phyloP scores from a whole-genome alignment of 495 filamentous ascomycete species.

The Bryoglossum gracile region DNA sequence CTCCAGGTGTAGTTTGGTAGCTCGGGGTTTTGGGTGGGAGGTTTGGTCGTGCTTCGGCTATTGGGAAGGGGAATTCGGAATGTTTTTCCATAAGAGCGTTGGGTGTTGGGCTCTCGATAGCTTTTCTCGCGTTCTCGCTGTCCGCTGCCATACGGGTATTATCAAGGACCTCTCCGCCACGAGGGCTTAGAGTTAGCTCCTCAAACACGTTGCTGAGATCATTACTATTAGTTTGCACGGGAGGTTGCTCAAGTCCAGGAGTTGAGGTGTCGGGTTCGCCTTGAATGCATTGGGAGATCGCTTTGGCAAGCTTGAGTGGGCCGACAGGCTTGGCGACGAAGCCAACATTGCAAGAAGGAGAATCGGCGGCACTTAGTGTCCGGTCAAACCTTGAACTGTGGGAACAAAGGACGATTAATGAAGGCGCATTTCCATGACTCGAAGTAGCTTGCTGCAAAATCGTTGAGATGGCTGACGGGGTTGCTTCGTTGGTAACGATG shows the following conservation, averaged over 20 bases:
- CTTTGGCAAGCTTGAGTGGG: slow-evolving; percentile 22
- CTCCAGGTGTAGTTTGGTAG: not conserved
- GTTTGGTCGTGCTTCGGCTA: not conserved
- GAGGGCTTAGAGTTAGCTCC: slow-evolving; percentile 14
- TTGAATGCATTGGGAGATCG: slow-evolving; percentile 18
- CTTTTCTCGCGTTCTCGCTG: slow-evolving; percentile 24
- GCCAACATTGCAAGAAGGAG: slow-evolving; percentile 8
- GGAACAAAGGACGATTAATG: slow-evolving; percentile 22
- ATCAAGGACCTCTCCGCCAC: slow-evolving; percentile 21
- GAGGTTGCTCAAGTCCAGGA: not conserved
- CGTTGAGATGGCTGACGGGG: slow-evolving; percentile 3
- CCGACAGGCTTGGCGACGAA: slow-evolving; percentile 24
- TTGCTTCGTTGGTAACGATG: slow-evolving; percentile 19
- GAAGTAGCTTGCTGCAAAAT: not conserved
- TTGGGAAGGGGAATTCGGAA: slow-evolving; percentile 23
- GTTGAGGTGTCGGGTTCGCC: slow-evolving; percentile 2
- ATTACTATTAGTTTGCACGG: not conserved
- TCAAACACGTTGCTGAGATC: slow-evolving; percentile 23
- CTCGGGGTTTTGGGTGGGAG: not conserved
- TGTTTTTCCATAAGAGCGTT: slow-evolving; percentile 15
- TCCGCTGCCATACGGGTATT: slow-evolving; percentile 24
- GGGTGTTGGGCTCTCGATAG: slow-evolving; percentile 22
- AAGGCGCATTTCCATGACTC: slow-evolving; percentile 1
- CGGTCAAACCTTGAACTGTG: slow-evolving; percentile 19
- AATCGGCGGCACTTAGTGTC: not conserved